phyloP scores from a whole-genome alignment of 2,329 filamentous ascomycete species.

The Pleurostoma richardsiae region DNA sequence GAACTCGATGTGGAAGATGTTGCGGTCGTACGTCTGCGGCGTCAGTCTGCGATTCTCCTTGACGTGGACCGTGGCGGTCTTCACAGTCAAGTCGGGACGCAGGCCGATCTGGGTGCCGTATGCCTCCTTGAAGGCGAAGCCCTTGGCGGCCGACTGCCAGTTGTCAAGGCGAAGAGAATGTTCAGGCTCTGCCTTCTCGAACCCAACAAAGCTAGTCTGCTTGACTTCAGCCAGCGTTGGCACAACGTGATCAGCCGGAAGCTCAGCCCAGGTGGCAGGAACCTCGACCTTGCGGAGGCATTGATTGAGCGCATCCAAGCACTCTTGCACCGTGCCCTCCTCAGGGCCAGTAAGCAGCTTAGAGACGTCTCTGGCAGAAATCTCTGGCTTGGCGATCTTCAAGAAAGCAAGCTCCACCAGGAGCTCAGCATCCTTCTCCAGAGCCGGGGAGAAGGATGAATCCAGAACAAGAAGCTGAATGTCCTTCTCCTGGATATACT shows the following conservation, averaged over 20 bases:
- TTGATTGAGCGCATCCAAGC: slow-evolving; percentile 62
- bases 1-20: slow-evolving; percentile 99
- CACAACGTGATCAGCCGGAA: slow-evolving; percentile 52
- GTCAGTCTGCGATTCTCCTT: slow-evolving; percentile 95
- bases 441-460: slow-evolving; percentile 59
- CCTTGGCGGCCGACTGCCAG: slow-evolving; percentile 84
- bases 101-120: slow-evolving; percentile 70
- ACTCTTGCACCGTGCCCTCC: slow-evolving; percentile 47
- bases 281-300: slow-evolving; percentile 70
- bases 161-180: slow-evolving; percentile 59
- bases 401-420: slow-evolving; percentile 81
- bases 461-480: slow-evolving; percentile 74
- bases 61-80: slow-evolving; percentile 83
- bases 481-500: slow-evolving; percentile 63
- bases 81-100: slow-evolving; percentile 79
- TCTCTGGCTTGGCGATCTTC: slow-evolving; percentile 64
- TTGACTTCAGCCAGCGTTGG: slow-evolving; percentile 60
- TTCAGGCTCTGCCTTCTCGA: slow-evolving; percentile 72
- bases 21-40: slow-evolving; percentile 83
- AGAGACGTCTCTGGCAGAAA: slow-evolving; percentile 56
- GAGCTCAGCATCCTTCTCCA: slow-evolving; percentile 60
- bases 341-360: slow-evolving; percentile 59
- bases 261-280: slow-evolving; percentile 73
- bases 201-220: slow-evolving; percentile 76
- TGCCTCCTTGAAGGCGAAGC: slow-evolving; percentile 89